Evolutionary conservation across 2,329 filamentous ascomycete genomes (phyloP), one percentile per base, ranked within the genome.

Genomic region (Trichoderma sp.): DNA sequence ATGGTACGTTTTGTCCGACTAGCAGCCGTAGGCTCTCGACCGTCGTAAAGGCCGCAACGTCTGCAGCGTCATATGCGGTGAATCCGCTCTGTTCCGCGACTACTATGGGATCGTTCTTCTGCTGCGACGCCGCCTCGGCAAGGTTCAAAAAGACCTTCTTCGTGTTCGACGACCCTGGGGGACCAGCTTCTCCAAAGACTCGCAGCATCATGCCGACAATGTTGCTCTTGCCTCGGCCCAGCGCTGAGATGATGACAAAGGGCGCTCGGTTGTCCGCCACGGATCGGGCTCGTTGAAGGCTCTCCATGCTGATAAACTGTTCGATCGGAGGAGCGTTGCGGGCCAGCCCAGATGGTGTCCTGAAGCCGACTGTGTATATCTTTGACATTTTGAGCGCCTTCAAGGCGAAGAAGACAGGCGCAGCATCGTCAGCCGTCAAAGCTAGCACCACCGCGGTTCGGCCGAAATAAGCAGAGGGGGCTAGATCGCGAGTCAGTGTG

Each of bases 341-440:
- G 4, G 91, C 90, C n/a, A 95, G 86, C 1, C 90, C 79, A 80
- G 89, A 81, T 77, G 90, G 84, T 77, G 90, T 92, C 80, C 90
- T 91, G 85, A 97, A 97, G 1, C 94, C 94, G 62, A 96, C 93
- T 0, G 94, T 96, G 83, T 95, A 95, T 53, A 97, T 93, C 75
- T 94, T 93, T 45, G 92, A 92, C 69, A 96, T 91, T 71, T 91
- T 91, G 33, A 97, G 88, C 53, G 92, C 93, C 79, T 92, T 92
- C 76, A 97, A 86, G 0, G 94, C 94, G 80, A 94, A 97, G 77
- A 97, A 92, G 1, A 92, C 90, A 0, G 93, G 92, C 2, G 94
- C 93, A 5, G 94, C 94, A 78, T 96, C 93, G 74, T 94, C 91
- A 59, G 93, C 90, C 0, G 90, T 91, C 21, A 90, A 92, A 9